Evolutionary conservation across 2,329 filamentous ascomycete genomes (phyloP), one percentile per base, ranked within the genome.

Genomic region (Paraphoma chrysanthemicola): DNA sequence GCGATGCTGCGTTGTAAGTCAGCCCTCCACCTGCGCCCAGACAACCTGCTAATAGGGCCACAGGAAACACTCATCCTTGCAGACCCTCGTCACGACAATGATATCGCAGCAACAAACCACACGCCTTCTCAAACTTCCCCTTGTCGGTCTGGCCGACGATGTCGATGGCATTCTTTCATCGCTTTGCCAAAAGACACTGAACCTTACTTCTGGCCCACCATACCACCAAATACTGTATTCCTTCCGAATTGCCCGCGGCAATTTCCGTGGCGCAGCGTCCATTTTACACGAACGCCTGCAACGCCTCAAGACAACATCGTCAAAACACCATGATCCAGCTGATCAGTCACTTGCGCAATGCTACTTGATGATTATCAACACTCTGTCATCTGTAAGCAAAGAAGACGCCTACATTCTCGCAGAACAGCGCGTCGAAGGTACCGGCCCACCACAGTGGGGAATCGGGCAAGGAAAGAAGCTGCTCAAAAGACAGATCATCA

Each of bases 301-400:
- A 61, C 79, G 81, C 7, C 78, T 88, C 18, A 73, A 80, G 38
- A 68, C 72, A 3, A 75, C 74, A 4, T 71, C 72, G 8, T 78
- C 76, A 18, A 72, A 73, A 59, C 57, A 76, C 58, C 66, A 78
- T 71, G 64, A 73, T 56, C 78, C 80, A 1, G 80, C 83, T 45
- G 85, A 85, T 59, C 83, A 85, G 56, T 82, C 82, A 38, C 71
- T 88, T 31, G 88, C 89, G 45, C 86, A 90, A 65, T 90, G 92
- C 69, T 95, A 96, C 68, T 81, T 98, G n/a, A 84, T 93, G 59
- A 85, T 99, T 44, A 96, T 99, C 80, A 99, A 99, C 74, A 89
- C 92, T 1, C 82, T 99, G 58, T 92, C 90, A 63, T 97, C 92
- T 62, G 92, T 97, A 41, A 88, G 91, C 47, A 82, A 88, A 55